Percentiles rank a stretch among this genome's conserved stretches.
phyloP scores from a whole-genome alignment of 2,329 filamentous ascomycete species.

The Fusarium cyanostomum region DNA sequence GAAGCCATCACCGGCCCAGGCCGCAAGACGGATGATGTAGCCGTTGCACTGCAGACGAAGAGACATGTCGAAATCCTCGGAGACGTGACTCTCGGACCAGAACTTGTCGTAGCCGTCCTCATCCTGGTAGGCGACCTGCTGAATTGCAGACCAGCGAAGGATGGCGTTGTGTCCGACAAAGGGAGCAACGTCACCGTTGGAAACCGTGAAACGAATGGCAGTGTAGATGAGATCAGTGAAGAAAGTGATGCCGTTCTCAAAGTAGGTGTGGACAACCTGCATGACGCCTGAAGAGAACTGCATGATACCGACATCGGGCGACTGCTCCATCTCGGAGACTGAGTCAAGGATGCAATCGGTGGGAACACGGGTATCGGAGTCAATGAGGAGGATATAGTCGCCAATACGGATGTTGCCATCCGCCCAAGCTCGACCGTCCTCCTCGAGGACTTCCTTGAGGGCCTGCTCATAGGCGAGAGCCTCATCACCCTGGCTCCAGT shows the following conservation, averaged over 20 bases:
- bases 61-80: constrained; percentile 85
- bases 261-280: constrained; percentile 79
- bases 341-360: constrained; percentile 81
- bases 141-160: constrained; percentile 78
- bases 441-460: constrained; percentile 72
- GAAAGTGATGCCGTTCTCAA: constrained; percentile 75
- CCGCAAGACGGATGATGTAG: constrained; percentile 77
- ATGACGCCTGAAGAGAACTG: constrained; percentile 82
- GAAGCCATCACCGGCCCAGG: constrained; percentile 80
- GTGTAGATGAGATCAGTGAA: constrained; percentile 80
- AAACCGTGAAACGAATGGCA: constrained; percentile 79
- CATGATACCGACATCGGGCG: constrained; percentile 80
- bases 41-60: constrained; percentile 77
- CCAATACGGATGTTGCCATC: constrained; percentile 87
- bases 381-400: constrained; percentile 80
- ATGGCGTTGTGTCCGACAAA: constrained; percentile 86
- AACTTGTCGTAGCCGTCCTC: constrained; percentile 80
- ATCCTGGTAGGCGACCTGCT: constrained; percentile 76
- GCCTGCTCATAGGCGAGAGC: constrained; percentile 71
- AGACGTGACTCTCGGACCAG: constrained; percentile 83
- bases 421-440: constrained; percentile 78
- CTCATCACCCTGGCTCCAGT: constrained; percentile 77
- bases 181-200: constrained; percentile 79
- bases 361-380: constrained; percentile 83
- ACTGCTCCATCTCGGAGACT: constrained; percentile 83